Conservation (phyloP, 345 rosid species). For the Microthlaspi erraticum region DNA sequence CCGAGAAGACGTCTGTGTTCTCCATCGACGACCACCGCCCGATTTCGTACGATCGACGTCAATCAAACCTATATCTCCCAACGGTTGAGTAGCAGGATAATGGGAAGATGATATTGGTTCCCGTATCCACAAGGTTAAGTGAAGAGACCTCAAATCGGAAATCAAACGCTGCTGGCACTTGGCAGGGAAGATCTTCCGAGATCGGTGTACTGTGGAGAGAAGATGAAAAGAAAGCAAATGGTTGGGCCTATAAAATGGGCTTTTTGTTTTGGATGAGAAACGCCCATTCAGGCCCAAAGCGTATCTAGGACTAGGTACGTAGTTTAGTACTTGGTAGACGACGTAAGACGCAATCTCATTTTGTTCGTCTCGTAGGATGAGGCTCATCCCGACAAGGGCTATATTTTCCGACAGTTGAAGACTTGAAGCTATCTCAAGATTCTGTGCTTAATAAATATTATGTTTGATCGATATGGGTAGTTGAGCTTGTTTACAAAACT, state of each 20-base stretch:
- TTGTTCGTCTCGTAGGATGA: too few species aligned
- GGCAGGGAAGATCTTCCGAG: background rate
- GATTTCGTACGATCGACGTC: conserved; percentile 24
- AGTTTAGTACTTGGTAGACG: too few species aligned
- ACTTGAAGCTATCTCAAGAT: too few species aligned
- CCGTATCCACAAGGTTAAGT: too few species aligned
- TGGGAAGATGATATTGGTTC: background rate
- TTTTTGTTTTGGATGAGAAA: background rate
- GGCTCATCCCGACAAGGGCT: too few species aligned
- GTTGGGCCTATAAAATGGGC: conserved; percentile 3
- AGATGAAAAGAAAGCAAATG: too few species aligned
- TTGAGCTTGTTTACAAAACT: background rate
- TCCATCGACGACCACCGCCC: conserved; percentile 55
- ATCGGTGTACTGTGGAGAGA: too few species aligned
- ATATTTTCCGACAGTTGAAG: too few species aligned
- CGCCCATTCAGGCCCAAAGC: too few species aligned
- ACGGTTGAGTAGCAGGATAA: conserved; percentile 3
- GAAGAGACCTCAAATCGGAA: background rate
- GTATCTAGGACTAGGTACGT: too few species aligned
- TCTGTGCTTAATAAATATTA: too few species aligned
- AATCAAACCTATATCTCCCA: background rate
- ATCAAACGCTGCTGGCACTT: background rate
- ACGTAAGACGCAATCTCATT: too few species aligned
- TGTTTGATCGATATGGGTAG: background rate
- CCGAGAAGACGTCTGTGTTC: conserved; percentile 76